A percentile compares a stretch with the other conserved stretches of the same genome.
These are phyloP conservation scores for Pichia sp. DNA, from an alignment of 1,139 yeast genomes.

Conservation along the genomic window DNA sequence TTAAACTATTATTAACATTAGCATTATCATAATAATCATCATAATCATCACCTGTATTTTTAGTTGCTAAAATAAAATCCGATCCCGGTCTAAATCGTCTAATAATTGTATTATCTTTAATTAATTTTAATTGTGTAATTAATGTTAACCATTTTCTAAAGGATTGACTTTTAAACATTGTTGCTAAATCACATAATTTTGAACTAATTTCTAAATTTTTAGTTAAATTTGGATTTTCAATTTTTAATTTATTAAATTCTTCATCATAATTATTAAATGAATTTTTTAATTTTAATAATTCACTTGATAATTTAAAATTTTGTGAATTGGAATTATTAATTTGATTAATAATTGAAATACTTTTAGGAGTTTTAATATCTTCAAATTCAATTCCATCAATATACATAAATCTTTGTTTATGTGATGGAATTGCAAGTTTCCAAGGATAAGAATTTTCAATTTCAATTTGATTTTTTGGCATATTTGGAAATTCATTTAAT, in stretches of 20 bases:
- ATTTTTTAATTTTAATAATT: conserved; percentile 13
- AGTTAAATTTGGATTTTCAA: conserved; percentile 17
- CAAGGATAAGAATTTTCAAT: conserved; percentile 56
- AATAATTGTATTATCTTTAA: conserved; percentile 61
- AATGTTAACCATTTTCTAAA: conserved; percentile 66
- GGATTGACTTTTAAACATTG: conserved; percentile 51
- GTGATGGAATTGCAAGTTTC: conserved; percentile 92
- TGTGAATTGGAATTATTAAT: conserved; percentile 31
- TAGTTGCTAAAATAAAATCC: conserved; percentile 88
- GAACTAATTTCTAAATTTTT: conserved; percentile 17
- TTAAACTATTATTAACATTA: conserved; percentile 41
- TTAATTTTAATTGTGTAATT: conserved; percentile 59
- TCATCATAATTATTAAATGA: conserved; percentile 1
- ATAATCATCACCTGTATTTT: conserved; percentile 41
- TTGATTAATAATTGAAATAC: conserved; percentile 31
- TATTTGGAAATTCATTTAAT: conserved; percentile 40
- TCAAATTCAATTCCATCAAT: conserved; percentile 52
- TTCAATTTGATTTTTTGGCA: conserved; percentile 55
- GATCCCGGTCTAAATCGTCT: conserved; percentile 93
- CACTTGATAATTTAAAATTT: conserved; percentile 26
- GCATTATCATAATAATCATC: conserved; percentile 24
- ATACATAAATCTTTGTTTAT: conserved; percentile 81
- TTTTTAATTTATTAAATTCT: conserved; percentile 2
- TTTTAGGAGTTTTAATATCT: conserved; percentile 28
- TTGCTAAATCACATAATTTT: conserved; percentile 47